Percentiles rank a stretch among this genome's conserved stretches.
Evolutionary conservation across 2,329 filamentous ascomycete genomes (phyloP).

Genomic region (Botrytis porri): DNA sequence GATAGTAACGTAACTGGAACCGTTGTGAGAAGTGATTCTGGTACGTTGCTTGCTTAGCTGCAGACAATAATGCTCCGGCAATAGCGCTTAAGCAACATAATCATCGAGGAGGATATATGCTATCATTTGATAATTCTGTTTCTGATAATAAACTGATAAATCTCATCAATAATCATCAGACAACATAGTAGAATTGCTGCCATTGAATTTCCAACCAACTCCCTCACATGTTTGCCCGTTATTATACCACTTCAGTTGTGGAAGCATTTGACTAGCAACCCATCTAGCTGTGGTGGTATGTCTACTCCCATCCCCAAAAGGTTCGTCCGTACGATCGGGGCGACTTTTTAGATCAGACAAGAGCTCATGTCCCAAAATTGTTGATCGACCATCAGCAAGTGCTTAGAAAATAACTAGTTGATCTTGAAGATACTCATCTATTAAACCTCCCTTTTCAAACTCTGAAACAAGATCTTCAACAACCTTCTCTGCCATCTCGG

Average conservation of each 20-base stretch:
- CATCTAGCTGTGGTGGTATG: conserved; percentile 61
- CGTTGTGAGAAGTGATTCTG: conserved; percentile 28
- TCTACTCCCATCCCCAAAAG: conserved; percentile 55
- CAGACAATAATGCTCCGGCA: not conserved
- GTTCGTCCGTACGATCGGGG: conserved; percentile 47
- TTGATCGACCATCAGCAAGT: conserved; percentile 50
- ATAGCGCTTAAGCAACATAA: not conserved
- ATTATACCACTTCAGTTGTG: conserved; percentile 49
- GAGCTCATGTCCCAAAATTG: conserved; percentile 25
- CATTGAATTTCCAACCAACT: conserved; percentile 36
- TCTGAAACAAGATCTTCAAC: conserved; percentile 48
- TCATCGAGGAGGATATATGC: not conserved
- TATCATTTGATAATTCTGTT: too few species aligned
- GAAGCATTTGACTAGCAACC: conserved; percentile 53
- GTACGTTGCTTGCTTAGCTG: conserved; percentile 3
- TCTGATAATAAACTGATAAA: not conserved
- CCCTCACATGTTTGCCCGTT: conserved; percentile 51
- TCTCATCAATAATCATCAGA: not conserved
- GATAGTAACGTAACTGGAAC: conserved; percentile 42
- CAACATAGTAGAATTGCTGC: not conserved
- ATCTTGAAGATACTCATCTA: conserved; percentile 59
- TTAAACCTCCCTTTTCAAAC: conserved; percentile 44
- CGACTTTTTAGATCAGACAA: conserved; percentile 15
- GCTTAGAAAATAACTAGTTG: conserved; percentile 60
- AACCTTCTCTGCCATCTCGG: conserved; percentile 46